A percentile compares a stretch with the other conserved stretches of the same genome.
Conservation (phyloP, 176 grass and related monocot species). For the Eleusine indica region DNA sequence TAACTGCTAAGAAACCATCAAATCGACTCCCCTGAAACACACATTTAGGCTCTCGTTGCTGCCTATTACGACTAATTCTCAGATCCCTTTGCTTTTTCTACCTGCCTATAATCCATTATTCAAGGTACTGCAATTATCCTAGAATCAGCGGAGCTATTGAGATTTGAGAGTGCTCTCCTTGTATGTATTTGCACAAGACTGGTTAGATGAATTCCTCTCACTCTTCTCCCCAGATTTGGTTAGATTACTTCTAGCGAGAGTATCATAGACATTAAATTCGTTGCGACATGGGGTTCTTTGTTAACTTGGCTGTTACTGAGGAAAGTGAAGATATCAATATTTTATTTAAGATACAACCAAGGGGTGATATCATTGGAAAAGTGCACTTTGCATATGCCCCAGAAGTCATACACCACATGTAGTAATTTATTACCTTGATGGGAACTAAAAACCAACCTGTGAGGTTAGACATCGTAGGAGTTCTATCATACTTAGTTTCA, state of each 20-base stretch:
- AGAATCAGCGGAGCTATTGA: not conserved
- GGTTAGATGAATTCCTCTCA: not conserved
- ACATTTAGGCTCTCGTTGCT: not conserved
- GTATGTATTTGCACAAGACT: not conserved
- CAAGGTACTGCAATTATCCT: not conserved
- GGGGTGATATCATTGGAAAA: not conserved
- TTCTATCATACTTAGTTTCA: not conserved
- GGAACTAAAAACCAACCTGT: not conserved
- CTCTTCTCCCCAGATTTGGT: not conserved
- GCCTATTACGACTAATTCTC: not conserved
- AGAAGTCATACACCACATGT: not conserved
- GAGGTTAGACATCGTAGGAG: not conserved
- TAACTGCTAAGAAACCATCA: not conserved
- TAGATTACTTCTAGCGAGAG: not conserved
- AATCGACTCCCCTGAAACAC: not conserved
- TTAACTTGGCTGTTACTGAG: not conserved
- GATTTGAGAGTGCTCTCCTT: not conserved
- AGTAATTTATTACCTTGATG: not conserved
- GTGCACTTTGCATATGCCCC: not conserved
- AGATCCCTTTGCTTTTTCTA: not conserved
- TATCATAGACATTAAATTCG: not conserved
- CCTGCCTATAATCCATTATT: not conserved
- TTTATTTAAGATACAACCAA: not conserved
- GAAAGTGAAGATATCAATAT: not conserved
- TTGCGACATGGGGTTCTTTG: not conserved